Base-by-base conservation (phyloP, 2,329 filamentous ascomycete species). In the Colletotrichum echinochloae region DNA sequence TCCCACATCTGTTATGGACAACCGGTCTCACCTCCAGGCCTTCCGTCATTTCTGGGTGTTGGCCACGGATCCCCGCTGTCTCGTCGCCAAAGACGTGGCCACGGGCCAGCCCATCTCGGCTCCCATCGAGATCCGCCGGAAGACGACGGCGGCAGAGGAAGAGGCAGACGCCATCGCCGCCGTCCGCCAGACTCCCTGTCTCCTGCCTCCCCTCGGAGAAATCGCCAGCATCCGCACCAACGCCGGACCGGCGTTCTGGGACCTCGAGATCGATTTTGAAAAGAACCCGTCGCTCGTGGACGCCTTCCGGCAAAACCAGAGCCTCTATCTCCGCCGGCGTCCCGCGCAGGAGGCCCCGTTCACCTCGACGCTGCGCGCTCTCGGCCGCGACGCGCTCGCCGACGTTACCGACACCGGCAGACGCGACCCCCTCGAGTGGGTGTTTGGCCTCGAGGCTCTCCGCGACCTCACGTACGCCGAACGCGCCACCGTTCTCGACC, bases 1-100 rank as follows among this genome's bases (percentile, higher is more conserved):
- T 78, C 96, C 96, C 0, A 92, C 89, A 12, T 92, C 90, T 37
- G 93, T 98, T 2, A 92, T 97, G 76, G 96, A 99, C 82, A 98
- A 98, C 78, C 92, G 93, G 74, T 94, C 94, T 14, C 96, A 99
- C 76, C 86, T 99, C 7, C 96, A 99, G 83, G 96, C 97, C 4
- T 96, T 99, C 83, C 90, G 97, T 6, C 95, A 99, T 81, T 93
- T 99, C 77, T 99, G 96, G 96, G 95, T 97, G 14, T 86, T 99
- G 4, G 96, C 96, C 1, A 92, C 93, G 0, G 96, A 99, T 76
- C 90, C 94, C 12, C 89, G 97, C 61, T 98, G 95, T 78, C 87
- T 99, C 0, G 89, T 99, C 0, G 89, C 94, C 23, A 93, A 95
- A 72, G 96, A 99, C 75, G 88, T 96, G 3, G 91, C 96, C 70